phyloP scores from a whole-genome alignment of 768 basidiomycete species.

The Auriscalpium vulgare region DNA sequence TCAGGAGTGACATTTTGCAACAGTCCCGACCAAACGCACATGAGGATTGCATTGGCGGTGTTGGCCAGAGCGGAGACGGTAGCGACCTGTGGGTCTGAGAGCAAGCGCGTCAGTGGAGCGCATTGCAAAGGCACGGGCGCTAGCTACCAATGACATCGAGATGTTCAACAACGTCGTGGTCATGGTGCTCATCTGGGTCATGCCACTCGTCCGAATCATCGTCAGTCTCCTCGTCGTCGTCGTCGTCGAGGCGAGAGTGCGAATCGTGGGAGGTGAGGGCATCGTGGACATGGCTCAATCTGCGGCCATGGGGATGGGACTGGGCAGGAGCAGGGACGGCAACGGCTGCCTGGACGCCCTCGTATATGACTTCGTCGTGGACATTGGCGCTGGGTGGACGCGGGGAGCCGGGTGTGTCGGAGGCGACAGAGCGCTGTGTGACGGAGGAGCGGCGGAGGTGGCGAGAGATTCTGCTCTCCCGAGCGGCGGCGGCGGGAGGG shows the following conservation, averaged over 20 bases:
- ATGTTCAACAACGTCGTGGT: constrained; percentile 78
- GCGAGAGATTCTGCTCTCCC: not conserved
- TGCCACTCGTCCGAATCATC: constrained; percentile 10
- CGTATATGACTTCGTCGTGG: not conserved
- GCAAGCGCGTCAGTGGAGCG: not conserved
- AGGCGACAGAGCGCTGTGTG: not conserved
- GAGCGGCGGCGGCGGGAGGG: not conserved
- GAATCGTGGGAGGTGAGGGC: not conserved
- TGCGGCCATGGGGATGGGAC: not conserved
- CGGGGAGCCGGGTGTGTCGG: not conserved
- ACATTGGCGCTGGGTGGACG: not conserved
- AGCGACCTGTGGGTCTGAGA: constrained; percentile 62
- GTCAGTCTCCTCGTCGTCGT: not conserved
- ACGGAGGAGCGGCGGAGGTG: not conserved
- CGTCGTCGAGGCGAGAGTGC: not conserved
- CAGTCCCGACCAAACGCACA: constrained; percentile 30
- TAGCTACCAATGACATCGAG: constrained; percentile 65
- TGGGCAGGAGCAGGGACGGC: not conserved
- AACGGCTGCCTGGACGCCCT: not conserved
- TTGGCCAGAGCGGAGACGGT: constrained; percentile 72
- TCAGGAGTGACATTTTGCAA: not conserved
- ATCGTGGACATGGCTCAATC: not conserved
- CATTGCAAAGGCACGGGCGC: not conserved
- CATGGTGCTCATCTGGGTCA: constrained; percentile 38
- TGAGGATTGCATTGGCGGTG: constrained; percentile 69